Base-by-base conservation (phyloP, 139 green algal genomes). In the Astrephomene gubernaculifera region DNA sequence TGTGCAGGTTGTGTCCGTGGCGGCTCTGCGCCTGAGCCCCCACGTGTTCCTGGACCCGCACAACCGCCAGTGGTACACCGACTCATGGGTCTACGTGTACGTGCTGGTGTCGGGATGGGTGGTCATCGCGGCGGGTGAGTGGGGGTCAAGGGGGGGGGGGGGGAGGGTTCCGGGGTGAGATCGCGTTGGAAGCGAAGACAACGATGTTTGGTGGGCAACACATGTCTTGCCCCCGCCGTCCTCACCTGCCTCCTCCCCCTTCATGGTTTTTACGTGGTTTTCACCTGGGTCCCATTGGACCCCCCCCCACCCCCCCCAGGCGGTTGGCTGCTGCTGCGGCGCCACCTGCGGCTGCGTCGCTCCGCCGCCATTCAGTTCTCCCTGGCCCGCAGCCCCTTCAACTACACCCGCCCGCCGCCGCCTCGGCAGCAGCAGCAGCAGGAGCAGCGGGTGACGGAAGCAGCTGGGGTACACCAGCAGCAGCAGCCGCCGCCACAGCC, bases 1-100 rank as follows among this genome's bases (percentile, higher is more conserved):
- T n/a, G n/a, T 5, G 35, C 60, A 82, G 75, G 38, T 57, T 4
- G 54, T 82, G 29, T 82, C 75, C 14, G 75, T 71, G 75, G 75
- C 27, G 38, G 75, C 60, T 1, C 75, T 82, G 38, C 7, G 24
- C 4, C 54, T 82, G 38, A 82, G 36, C 38, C 75, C 24, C 36
- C 14, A 82, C 60, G 53, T 82, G 36, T 60, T 43, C 60, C 3
- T 71, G n/a, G 75, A 82, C 75, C 57, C 75, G 4, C 29, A 25
- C 75, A 82, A 31, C 24, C 75, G 57, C 57, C 75, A 82, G 75
- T 82, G 38, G 36, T 82, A 82, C 75, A 82, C 75, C n/a, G 6
- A 54, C 35, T 44, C 41, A 9, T 82, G 53, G 75, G 31, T 3
- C 27, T 82, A 71, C 57, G 75, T 82, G 36, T 71, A 82, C 57